Evolutionary conservation across 768 basidiomycete genomes (phyloP).

Genomic region (Lactarius evosmus): DNA sequence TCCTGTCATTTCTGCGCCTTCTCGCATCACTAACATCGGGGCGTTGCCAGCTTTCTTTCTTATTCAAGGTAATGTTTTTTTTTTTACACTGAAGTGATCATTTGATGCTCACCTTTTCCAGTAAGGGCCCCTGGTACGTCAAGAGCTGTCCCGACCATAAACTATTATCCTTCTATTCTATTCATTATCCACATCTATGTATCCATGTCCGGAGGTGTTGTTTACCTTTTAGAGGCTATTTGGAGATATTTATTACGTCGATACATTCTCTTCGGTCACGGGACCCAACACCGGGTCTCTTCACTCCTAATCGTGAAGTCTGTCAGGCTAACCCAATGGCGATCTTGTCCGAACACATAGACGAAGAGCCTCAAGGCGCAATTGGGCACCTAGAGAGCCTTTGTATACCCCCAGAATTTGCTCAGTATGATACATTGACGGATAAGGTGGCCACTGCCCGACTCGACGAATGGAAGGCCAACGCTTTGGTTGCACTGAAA

Average conservation of each 20-base stretch:
- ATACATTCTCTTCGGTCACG: background rate
- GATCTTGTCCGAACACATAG: conserved; percentile 14
- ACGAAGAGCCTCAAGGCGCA: conserved; percentile 11
- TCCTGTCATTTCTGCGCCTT: conserved; percentile 1
- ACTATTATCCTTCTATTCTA: background rate
- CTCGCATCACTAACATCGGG: conserved; percentile 13
- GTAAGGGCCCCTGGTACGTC: background rate
- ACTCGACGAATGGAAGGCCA: conserved; percentile 51
- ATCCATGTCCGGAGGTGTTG: background rate
- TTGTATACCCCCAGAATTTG: conserved; percentile 46
- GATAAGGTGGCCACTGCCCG: conserved; percentile 39
- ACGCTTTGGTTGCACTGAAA: conserved; percentile 33
- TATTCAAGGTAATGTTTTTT: conserved; percentile 41
- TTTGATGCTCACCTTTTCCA: conserved; percentile 7
- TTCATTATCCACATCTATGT: background rate
- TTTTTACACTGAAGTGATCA: background rate
- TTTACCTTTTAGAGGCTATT: background rate
- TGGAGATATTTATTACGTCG: background rate
- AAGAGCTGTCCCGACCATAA: background rate
- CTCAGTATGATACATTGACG: conserved; percentile 39
- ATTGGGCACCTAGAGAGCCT: conserved; percentile 31
- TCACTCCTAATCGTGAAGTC: too few relatives aligned
- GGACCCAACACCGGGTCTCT: background rate
- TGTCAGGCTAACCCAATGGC: conserved; percentile 19
- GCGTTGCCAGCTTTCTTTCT: conserved; percentile 40